Conservation (phyloP, 176 grass and related monocot genomes). For the Triticum monococcum region DNA sequence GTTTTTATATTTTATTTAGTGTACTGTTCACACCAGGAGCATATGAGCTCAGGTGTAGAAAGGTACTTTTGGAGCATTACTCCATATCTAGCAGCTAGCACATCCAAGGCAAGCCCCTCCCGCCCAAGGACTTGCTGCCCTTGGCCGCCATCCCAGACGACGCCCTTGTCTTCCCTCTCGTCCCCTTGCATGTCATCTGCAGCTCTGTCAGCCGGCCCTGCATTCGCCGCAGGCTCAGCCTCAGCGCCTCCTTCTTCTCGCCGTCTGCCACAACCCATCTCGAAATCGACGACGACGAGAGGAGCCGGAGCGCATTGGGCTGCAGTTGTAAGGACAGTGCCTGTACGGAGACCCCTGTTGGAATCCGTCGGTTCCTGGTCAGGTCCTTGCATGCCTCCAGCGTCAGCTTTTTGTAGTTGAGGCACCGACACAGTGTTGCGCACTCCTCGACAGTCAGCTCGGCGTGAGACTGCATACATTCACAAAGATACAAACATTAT, state of each 20-base stretch:
- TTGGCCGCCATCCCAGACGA: not conserved
- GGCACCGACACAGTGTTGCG: conserved; percentile 69
- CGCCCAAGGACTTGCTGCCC: conserved; percentile 41
- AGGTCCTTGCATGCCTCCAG: conserved; percentile 90
- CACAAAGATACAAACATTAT: not conserved
- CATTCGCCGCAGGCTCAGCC: conserved; percentile 67
- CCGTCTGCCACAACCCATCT: conserved; percentile 26
- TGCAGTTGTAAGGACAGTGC: conserved; percentile 63
- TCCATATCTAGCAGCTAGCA: conserved; percentile 30
- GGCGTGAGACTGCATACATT: conserved; percentile 60
- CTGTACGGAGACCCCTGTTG: conserved; percentile 72
- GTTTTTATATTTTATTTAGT: no score
- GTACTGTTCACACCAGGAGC: no score
- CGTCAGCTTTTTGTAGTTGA: conserved; percentile 92
- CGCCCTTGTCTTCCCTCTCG: conserved; percentile 70
- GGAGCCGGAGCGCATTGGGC: conserved; percentile 40
- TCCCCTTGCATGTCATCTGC: conserved; percentile 75
- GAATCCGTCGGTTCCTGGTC: conserved; percentile 76
- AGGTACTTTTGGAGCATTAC: no score
- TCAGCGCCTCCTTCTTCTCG: conserved; percentile 70
- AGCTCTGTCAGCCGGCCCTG: conserved; percentile 75
- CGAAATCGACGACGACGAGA: conserved; percentile 20
- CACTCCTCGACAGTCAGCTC: conserved; percentile 58
- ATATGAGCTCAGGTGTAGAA: no score
- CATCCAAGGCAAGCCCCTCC: conserved; percentile 64